Percentiles rank a stretch among this genome's conserved stretches.
Conservation (phyloP, 371 early-diverging fungal species). For the Dipsacomyces acuminosporus region DNA sequence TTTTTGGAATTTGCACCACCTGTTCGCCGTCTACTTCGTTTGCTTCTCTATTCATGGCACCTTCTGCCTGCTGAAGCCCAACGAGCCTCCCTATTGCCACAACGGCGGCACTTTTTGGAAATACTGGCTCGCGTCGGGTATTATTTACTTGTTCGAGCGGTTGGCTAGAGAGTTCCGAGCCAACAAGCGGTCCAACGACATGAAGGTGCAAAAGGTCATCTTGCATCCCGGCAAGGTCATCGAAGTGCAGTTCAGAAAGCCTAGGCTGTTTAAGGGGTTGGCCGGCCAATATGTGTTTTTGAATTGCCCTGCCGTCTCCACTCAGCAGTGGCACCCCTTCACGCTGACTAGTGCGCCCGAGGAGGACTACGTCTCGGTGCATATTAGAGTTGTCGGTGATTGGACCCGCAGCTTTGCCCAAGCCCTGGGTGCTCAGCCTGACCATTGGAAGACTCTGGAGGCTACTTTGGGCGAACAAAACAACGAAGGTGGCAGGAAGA, state of each 20-base stretch:
- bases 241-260: conserved; percentile 64
- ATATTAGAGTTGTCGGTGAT: conserved; percentile 78
- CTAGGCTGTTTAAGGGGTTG: conserved; percentile 56
- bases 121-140: conserved; percentile 66
- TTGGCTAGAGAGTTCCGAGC: conserved; percentile 68
- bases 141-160: conserved; percentile 67
- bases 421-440: conserved; percentile 57
- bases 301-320: conserved; percentile 61
- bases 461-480: conserved; percentile 49
- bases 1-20: conserved; percentile 83
- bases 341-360: conserved; percentile 85
- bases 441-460: conserved; percentile 42
- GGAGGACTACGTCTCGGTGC: conserved; percentile 75
- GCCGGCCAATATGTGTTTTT: conserved; percentile 74
- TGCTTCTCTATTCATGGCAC: conserved; percentile 77
- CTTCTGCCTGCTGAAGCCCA: conserved; percentile 77
- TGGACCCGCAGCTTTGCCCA: conserved; percentile 74
- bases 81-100: conserved; percentile 58
- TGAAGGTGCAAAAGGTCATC: conserved; percentile 63
- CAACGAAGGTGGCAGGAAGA: too few relatives aligned
- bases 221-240: conserved; percentile 67
- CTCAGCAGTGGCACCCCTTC: conserved; percentile 79
- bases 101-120: conserved; percentile 76
- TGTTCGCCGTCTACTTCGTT: conserved; percentile 76
- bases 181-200: conserved; percentile 50